phyloP scores from a whole-genome alignment of 2,329 filamentous ascomycete species.

The Penicillium sp. region DNA sequence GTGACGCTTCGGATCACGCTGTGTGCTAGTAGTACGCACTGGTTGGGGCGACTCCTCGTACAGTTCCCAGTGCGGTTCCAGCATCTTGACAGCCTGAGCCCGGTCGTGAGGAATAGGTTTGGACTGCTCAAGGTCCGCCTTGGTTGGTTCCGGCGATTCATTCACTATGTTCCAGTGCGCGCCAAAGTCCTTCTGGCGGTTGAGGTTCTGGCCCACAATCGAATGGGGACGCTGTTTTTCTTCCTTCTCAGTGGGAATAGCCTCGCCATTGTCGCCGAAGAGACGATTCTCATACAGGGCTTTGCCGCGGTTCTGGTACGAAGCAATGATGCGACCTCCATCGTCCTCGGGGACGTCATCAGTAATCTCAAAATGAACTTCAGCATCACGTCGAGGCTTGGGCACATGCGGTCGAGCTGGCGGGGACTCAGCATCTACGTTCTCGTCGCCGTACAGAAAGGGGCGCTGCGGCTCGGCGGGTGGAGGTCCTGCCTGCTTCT shows the following conservation, averaged over 20 bases:
- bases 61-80: slow-evolving; percentile 55
- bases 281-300: slow-evolving; percentile 73
- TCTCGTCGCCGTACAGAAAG: slow-evolving; percentile 68
- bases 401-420: slow-evolving; percentile 52
- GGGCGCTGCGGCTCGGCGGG: slow-evolving; percentile 67
- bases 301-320: slow-evolving; percentile 61
- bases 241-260: slow-evolving; percentile 34
- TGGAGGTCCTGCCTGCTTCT: slow-evolving; percentile 62
- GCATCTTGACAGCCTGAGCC: slow-evolving; percentile 65
- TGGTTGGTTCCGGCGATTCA: slow-evolving; percentile 32
- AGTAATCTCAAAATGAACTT: slow-evolving; percentile 75
- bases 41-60: slow-evolving; percentile 37
- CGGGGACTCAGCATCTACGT: slow-evolving; percentile 36
- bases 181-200: slow-evolving; percentile 70
- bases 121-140: slow-evolving; percentile 38
- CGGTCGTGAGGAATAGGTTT: slow-evolving; percentile 52
- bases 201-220: slow-evolving; percentile 63
- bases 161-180: slow-evolving; percentile 73
- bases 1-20: slow-evolving; percentile 23
- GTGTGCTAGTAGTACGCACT: slow-evolving; percentile 22
- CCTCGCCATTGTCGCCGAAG: slow-evolving; percentile 58
- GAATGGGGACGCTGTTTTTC: slow-evolving; percentile 46
- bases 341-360: slow-evolving; percentile 61
- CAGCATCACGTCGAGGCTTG: slow-evolving; percentile 70
- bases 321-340: slow-evolving; percentile 36